Conservation (phyloP, 352 stramenopile genomes). For the Thalassiosira allenii region DNA sequence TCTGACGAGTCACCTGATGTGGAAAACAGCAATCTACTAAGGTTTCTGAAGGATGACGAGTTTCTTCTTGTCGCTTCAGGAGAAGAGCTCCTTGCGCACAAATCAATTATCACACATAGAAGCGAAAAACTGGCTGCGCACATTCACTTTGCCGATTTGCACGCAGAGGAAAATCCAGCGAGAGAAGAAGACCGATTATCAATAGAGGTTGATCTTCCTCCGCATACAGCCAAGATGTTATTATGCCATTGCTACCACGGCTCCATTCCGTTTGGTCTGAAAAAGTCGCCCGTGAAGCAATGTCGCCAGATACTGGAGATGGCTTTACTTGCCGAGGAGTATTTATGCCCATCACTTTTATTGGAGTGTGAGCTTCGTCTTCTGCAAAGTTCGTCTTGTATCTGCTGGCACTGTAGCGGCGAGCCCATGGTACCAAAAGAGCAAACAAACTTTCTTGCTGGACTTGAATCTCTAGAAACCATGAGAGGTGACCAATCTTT, state of each 20-base stretch:
- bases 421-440: slow-evolving; percentile 15
- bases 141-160: slow-evolving; percentile 48
- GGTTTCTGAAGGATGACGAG: slow-evolving; percentile 47
- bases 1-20: too few relatives aligned
- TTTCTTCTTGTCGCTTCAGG: slow-evolving; percentile 54
- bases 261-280: slow-evolving; percentile 54
- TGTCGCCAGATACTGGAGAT: slow-evolving; percentile 56
- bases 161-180: not conserved
- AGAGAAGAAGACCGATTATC: slow-evolving; percentile 4
- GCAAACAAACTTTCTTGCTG: slow-evolving; percentile 22
- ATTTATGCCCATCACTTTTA: slow-evolving; percentile 56
- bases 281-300: slow-evolving; percentile 23
- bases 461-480: slow-evolving; percentile 11
- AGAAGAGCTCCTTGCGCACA: slow-evolving; percentile 49
- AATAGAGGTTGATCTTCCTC: slow-evolving; percentile 40
- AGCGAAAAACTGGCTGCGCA: slow-evolving; percentile 53
- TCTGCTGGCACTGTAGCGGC: slow-evolving; percentile 40
- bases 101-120: slow-evolving; percentile 54
- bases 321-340: slow-evolving; percentile 57
- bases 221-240: slow-evolving; percentile 42
- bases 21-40: too few relatives aligned
- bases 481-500: not conserved
- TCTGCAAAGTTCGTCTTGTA: slow-evolving; percentile 14
- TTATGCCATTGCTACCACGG: slow-evolving; percentile 58
- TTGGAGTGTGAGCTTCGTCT: slow-evolving; percentile 58